phyloP scores from a whole-genome alignment of 2,329 filamentous ascomycete species.

The Aspergillus sp. region DNA sequence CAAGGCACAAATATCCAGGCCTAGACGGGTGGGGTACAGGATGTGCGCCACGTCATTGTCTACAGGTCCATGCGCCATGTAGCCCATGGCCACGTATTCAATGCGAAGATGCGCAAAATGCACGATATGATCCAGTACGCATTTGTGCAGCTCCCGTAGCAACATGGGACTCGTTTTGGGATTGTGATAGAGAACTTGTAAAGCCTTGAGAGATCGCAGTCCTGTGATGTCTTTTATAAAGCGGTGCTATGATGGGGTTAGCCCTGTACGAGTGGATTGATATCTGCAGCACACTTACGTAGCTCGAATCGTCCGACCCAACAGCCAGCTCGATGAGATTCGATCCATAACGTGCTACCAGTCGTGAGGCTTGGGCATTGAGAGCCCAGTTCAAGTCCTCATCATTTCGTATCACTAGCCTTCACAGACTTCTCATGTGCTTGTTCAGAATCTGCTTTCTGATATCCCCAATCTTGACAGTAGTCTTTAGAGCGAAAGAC shows the following conservation, averaged over 20 bases:
- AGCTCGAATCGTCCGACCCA: constrained; percentile 9
- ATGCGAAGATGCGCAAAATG: constrained; percentile 10
- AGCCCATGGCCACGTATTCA: constrained; percentile 15
- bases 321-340: constrained; percentile 14
- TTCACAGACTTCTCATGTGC: constrained; percentile 46
- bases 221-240: constrained; percentile 12
- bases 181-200: constrained; percentile 14
- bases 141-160: constrained; percentile 11
- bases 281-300: constrained; percentile 6
- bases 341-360: constrained; percentile 8
- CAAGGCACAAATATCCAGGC: neutral
- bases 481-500: constrained; percentile 44
- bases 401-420: constrained; percentile 54
- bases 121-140: constrained; percentile 12
- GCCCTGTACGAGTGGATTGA: neutral
- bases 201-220: constrained; percentile 12
- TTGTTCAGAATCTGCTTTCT: constrained; percentile 48
- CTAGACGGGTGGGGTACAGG: neutral
- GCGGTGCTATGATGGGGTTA: constrained; percentile 7
- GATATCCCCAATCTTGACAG: constrained; percentile 50
- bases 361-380: constrained; percentile 6
- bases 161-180: constrained; percentile 7
- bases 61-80: constrained; percentile 5
- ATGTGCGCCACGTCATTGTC: constrained; percentile 3
- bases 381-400: constrained; percentile 46